phyloP scores from a whole-genome alignment of 352 stramenopile species.

The Nothophytophthora sp. region DNA sequence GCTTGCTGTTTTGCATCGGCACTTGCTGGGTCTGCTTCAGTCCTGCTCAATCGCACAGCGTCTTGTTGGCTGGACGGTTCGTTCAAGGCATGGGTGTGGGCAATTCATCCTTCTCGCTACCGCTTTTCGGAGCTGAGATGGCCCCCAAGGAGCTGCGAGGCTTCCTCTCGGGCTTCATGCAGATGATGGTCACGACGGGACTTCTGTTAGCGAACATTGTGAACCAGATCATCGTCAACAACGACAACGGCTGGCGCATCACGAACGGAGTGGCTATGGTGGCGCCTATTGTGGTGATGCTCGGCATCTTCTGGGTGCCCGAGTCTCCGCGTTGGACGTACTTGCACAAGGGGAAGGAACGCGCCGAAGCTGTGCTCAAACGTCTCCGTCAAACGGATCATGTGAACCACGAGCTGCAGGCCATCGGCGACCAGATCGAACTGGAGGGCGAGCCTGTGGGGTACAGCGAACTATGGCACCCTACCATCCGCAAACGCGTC shows the following conservation, averaged over 20 bases:
- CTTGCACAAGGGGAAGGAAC: constrained; percentile 19
- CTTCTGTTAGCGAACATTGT: constrained; percentile 27
- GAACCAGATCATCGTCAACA: constrained; percentile 22
- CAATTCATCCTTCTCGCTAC: constrained; percentile 41
- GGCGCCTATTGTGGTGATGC: constrained; percentile 33
- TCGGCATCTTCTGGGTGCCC: constrained; percentile 38
- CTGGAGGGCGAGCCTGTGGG: constrained; percentile 10
- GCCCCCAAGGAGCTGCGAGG: constrained; percentile 33
- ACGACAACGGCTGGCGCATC: constrained; percentile 28
- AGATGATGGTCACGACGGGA: constrained; percentile 30
- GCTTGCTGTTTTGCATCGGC: constrained; percentile 32
- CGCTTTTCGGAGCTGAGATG: constrained; percentile 36
- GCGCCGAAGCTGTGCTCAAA: constrained; percentile 20
- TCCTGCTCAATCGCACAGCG: constrained; percentile 8
- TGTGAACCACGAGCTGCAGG: constrained; percentile 28
- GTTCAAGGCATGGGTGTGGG: constrained; percentile 29
- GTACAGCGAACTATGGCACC: constrained; percentile 25
- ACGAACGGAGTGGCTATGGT: constrained; percentile 27
- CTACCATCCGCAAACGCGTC: constrained; percentile 20
- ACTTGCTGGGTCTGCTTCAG: constrained; percentile 27
- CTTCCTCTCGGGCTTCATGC: constrained; percentile 37
- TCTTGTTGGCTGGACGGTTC: constrained; percentile 19
- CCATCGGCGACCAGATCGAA: constrained; percentile 35
- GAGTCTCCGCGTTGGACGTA: constrained; percentile 40
- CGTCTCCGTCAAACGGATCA: constrained; percentile 19